Percentiles rank a stretch among this genome's conserved stretches.
Conservation (phyloP, 179 eudicot genomes). For the Patellifolia procumbens region DNA sequence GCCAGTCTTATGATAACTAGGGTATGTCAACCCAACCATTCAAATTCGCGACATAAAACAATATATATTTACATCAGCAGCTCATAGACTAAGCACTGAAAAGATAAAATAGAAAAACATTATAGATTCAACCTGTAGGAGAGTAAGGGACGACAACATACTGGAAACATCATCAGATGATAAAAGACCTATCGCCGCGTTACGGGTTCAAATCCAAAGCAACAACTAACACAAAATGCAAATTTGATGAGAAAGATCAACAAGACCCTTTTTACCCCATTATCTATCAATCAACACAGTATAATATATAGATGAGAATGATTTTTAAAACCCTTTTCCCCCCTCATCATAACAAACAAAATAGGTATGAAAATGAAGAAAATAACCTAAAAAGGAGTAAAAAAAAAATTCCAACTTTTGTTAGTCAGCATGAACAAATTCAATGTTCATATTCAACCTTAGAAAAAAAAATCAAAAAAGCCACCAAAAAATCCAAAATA, state of each 20-base stretch:
- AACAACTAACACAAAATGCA: no score
- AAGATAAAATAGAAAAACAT: no score
- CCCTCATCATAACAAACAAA: slow-evolving; percentile 11
- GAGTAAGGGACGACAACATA: neutral
- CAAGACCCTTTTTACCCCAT: no score
- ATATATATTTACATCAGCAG: neutral
- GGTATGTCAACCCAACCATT: neutral
- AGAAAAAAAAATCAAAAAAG: neutral
- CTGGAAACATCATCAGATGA: neutral
- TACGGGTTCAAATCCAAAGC: neutral
- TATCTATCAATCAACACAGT: no score
- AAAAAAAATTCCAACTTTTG: neutral
- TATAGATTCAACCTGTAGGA: neutral
- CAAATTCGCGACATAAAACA: neutral
- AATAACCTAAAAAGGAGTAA: neutral
- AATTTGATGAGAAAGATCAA: no score
- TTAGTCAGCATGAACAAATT: slow-evolving; percentile 3
- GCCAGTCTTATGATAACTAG: neutral
- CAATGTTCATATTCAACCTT: neutral
- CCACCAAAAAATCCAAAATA: neutral
- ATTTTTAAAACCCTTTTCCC: neutral
- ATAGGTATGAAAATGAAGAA: neutral
- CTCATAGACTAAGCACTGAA: neutral
- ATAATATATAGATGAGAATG: neutral
- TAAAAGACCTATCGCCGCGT: no score